phyloP scores from a whole-genome alignment of 768 basidiomycete genomes.

The Boletus sensibilis region DNA sequence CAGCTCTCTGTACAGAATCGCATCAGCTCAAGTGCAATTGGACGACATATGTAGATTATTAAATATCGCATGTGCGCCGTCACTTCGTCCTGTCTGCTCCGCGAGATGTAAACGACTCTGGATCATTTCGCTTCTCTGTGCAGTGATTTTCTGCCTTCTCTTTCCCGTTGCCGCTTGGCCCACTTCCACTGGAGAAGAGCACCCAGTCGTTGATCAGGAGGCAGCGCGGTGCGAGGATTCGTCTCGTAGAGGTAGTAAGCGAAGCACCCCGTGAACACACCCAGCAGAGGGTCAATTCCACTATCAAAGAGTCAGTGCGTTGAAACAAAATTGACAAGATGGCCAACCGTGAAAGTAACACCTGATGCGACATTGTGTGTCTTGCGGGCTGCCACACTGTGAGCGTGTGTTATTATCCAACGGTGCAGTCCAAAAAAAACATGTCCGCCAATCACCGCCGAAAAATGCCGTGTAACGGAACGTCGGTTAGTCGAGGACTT shows the following conservation, averaged over 20 bases:
- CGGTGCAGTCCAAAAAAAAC: background rate
- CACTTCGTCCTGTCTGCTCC: too few species aligned
- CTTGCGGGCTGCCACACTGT: background rate
- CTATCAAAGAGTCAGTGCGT: slow-evolving; percentile 36
- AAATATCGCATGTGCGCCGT: background rate
- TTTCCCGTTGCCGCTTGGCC: slow-evolving; percentile 37
- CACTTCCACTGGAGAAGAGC: slow-evolving; percentile 69
- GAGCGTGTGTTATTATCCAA: background rate
- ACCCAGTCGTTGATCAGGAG: slow-evolving; percentile 52
- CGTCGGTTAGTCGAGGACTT: slow-evolving; percentile 22
- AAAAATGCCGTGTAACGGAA: slow-evolving; percentile 28
- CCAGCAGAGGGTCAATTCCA: slow-evolving; percentile 67
- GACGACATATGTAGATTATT: background rate
- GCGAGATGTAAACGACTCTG: background rate
- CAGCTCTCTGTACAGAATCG: too few species aligned
- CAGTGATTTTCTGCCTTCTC: background rate
- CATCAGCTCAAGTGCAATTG: background rate
- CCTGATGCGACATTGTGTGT: slow-evolving; percentile 43
- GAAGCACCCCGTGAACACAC: slow-evolving; percentile 72
- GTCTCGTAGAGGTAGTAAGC: slow-evolving; percentile 82
- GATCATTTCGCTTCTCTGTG: background rate
- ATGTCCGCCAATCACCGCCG: slow-evolving; percentile 19
- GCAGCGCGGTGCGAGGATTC: slow-evolving; percentile 69
- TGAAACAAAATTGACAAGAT: background rate
- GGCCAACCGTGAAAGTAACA: slow-evolving; percentile 34